These are phyloP conservation scores for Chrysoporthe cubensis DNA, from an alignment of 2,329 filamentous ascomycete genomes.

Conservation along the genomic window DNA sequence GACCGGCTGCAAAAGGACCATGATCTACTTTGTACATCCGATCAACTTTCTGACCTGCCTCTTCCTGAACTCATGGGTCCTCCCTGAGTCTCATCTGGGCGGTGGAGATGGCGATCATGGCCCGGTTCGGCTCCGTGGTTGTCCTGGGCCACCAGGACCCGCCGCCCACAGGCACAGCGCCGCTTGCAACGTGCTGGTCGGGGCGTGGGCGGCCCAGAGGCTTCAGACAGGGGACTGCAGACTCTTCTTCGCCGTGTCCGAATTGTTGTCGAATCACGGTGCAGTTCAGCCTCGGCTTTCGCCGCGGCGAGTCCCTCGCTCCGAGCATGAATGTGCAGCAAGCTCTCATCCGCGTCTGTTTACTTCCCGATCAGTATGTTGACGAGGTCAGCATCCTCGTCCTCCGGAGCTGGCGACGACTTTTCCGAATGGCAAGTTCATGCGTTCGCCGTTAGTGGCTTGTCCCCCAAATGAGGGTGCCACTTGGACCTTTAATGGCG, in stretches of 20 bases:
- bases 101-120: slow-evolving; percentile 20
- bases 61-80: neutral
- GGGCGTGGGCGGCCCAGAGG: slow-evolving; percentile 6
- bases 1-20: neutral
- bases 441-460: slow-evolving; percentile 31
- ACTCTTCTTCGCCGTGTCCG: slow-evolving; percentile 12
- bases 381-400: slow-evolving; percentile 10
- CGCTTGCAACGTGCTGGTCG: slow-evolving; percentile 10
- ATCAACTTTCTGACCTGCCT: slow-evolving; percentile 6
- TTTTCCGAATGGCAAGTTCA: slow-evolving; percentile 28
- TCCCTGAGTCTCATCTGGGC: neutral
- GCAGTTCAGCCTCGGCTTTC: slow-evolving; percentile 9
- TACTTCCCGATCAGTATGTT: neutral
- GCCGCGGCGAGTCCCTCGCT: neutral
- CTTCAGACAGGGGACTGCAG: slow-evolving; percentile 9
- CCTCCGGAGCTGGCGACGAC: slow-evolving; percentile 23
- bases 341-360: neutral
- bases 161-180: slow-evolving; percentile 17
- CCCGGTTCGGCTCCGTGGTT: slow-evolving; percentile 14
- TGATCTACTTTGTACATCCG: neutral
- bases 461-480: slow-evolving; percentile 31
- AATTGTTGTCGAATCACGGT: neutral
- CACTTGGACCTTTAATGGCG: slow-evolving; percentile 30
- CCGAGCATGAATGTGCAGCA: neutral
- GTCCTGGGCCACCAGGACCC: slow-evolving; percentile 15